These are phyloP conservation scores for Mycena citricolor DNA, from an alignment of 1,284 basidiomycete species.

Conservation along the genomic window DNA sequence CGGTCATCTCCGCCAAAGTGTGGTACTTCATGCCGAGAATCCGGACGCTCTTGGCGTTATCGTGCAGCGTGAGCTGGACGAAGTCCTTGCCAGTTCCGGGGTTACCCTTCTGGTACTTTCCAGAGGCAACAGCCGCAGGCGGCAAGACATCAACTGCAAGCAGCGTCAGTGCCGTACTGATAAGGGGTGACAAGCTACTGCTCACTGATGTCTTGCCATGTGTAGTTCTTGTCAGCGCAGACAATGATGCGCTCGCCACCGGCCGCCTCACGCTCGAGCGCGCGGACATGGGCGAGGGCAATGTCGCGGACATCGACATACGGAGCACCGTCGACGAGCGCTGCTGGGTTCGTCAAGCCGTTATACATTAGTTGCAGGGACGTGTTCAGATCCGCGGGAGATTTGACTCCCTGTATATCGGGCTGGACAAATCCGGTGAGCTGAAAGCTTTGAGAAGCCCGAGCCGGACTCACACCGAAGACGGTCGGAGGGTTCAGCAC, in stretches of 20 bases:
- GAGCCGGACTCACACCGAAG: conserved; percentile 6
- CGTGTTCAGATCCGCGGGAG: conserved; percentile 27
- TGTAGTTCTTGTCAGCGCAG: conserved; percentile 31
- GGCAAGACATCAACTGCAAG: conserved; percentile 10
- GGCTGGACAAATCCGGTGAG: conserved; percentile 30
- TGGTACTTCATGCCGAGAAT: conserved; percentile 48
- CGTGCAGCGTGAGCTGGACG: conserved; percentile 31
- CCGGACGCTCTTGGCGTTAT: conserved; percentile 37
- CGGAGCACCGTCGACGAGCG: conserved; percentile 12
- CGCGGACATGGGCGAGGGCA: conserved; percentile 50
- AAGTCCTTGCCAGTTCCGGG: conserved; percentile 32
- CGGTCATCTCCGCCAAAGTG: conserved; percentile 39
- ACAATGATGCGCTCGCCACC: conserved; percentile 52
- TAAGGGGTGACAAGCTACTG: background rate
- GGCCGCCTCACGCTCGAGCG: conserved; percentile 47
- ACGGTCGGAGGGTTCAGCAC: conserved; percentile 46
- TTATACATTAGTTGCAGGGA: conserved; percentile 29
- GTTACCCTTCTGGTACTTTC: conserved; percentile 29
- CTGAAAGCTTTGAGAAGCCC: background rate
- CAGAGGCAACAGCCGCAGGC: conserved; percentile 20
- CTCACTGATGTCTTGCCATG: conserved; percentile 33
- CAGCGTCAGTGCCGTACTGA: no score
- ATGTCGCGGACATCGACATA: conserved; percentile 64
- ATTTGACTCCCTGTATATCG: conserved; percentile 30
- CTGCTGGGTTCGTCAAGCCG: conserved; percentile 24